Evolutionary conservation across 352 stramenopile species (phyloP).

Genomic region (Peronospora belbahrii): DNA sequence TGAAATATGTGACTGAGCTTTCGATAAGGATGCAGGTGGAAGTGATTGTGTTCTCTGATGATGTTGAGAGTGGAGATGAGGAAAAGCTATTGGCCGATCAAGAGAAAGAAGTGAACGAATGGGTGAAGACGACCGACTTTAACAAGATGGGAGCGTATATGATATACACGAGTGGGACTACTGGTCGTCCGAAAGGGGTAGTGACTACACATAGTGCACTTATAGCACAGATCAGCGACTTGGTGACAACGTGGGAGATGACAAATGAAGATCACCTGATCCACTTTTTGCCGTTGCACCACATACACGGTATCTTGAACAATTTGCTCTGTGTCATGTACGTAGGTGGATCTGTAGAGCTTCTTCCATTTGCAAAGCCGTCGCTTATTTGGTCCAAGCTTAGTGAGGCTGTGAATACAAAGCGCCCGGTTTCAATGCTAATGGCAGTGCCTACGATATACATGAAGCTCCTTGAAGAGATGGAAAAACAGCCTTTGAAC

Average conservation of each 20-base stretch:
- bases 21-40: conserved; percentile 15
- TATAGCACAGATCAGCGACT: conserved; percentile 71
- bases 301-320: conserved; percentile 89
- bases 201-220: conserved; percentile 65
- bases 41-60: conserved; percentile 21
- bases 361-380: conserved; percentile 52
- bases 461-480: conserved; percentile 77
- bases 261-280: conserved; percentile 65
- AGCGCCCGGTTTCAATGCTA: conserved; percentile 52
- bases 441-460: conserved; percentile 92
- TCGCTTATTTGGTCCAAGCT: conserved; percentile 58
- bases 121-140: conserved; percentile 21
- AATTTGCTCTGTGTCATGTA: conserved; percentile 79
- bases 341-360: conserved; percentile 75
- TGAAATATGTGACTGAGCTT: conserved; percentile 19
- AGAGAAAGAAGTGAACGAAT: conserved; percentile 23
- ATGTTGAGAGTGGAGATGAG: conserved; percentile 7
- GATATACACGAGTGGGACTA: conserved; percentile 85
- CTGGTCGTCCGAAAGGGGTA: conserved; percentile 74
- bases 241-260: conserved; percentile 85
- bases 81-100: conserved; percentile 10
- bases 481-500: conserved; percentile 29
- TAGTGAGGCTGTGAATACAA: conserved; percentile 7
- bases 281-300: conserved; percentile 87
- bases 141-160: conserved; percentile 36